Conservation (phyloP, 2,329 filamentous ascomycete species). For the Fusarium clavum region DNA sequence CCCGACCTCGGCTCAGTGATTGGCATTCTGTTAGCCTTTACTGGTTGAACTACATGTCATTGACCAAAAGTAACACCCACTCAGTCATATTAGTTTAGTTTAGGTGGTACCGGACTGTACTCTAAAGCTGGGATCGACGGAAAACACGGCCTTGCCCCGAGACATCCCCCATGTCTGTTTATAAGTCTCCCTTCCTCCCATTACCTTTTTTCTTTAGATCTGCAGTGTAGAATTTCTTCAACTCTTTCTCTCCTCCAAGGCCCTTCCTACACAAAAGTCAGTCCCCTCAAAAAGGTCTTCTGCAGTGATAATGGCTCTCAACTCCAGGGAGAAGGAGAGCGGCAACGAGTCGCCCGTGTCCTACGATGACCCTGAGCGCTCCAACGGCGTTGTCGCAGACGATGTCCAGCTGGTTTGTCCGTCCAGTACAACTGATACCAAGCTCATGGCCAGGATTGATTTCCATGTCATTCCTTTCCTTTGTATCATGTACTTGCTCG, state of each 20-base stretch:
- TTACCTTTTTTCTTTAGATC: constrained; percentile 18
- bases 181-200: constrained; percentile 18
- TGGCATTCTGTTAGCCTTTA: constrained; percentile 20
- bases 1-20: constrained; percentile 39
- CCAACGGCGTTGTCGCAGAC: constrained; percentile 25
- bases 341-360: constrained; percentile 41
- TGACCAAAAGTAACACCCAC: constrained; percentile 3
- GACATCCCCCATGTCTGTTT: constrained; percentile 24
- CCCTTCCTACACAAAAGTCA: constrained; percentile 5
- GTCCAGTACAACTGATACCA: constrained; percentile 69
- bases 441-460: constrained; percentile 77
- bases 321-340: constrained; percentile 30
- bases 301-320: constrained; percentile 30
- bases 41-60: not conserved
- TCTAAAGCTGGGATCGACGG: constrained; percentile 6
- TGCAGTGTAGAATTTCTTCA: constrained; percentile 17
- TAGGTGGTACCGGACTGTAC: not conserved
- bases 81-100: not conserved
- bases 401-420: constrained; percentile 56
- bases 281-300: not conserved
- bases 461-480: constrained; percentile 77
- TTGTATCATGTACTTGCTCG: constrained; percentile 76
- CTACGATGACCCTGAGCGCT: constrained; percentile 41
- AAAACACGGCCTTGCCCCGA: constrained; percentile 28
- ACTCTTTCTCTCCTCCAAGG: not conserved